Evolutionary conservation across 1,284 basidiomycete species (phyloP), one percentile per base, ranked within the genome.

Genomic region (Irpex rosettiformis): DNA sequence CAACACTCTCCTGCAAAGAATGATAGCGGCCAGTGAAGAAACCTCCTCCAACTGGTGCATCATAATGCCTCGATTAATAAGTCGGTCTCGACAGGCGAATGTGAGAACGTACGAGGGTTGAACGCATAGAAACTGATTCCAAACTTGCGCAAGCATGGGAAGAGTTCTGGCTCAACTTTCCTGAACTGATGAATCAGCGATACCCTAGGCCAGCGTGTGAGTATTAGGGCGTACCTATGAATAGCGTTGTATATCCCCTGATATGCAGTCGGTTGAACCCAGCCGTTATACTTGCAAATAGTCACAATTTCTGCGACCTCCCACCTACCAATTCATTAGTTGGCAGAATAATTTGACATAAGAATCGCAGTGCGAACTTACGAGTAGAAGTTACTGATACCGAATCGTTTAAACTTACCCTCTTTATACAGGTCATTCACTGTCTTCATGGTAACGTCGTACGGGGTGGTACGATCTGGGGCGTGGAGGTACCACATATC

Each of bases 271-370:
- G 89, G 88, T 67, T 81, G 77, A 61, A 88, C 77, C 64, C 77
- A 88, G 1, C 78, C 80, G 58, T 84, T 79, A 6, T 73, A 68
- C 47, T 75, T 76, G 70, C 82, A 84, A 58, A 88, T 81, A 1
- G 66, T 68, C n/a, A 84, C 77, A 3, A 89, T 83, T 67, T 86
- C 78, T 2, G 86, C 84, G 1, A 90, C 87, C 66, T 89, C 85
- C 78, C 81, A 77, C 1, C 74, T 60, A 57, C n/a, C 52, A 13
- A 42, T 45, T 6, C 21, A 25, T 40, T 45, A 49, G 7, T 43
- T 28, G 52, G 29, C 45, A 11, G 37, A 8, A 40, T 18, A 11
- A 42, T 22, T 24, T n/a, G 21, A 40, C 4, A 10, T 18, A 45
- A 11, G 40, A n/a, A 53, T 4, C 16, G 10, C 11, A 3, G n/a